A percentile compares a stretch with the other conserved stretches of the same genome.
These are phyloP conservation scores for Rauvolfia tetraphylla DNA, from an alignment of 257 asterid genomes.

Conservation along the genomic window DNA sequence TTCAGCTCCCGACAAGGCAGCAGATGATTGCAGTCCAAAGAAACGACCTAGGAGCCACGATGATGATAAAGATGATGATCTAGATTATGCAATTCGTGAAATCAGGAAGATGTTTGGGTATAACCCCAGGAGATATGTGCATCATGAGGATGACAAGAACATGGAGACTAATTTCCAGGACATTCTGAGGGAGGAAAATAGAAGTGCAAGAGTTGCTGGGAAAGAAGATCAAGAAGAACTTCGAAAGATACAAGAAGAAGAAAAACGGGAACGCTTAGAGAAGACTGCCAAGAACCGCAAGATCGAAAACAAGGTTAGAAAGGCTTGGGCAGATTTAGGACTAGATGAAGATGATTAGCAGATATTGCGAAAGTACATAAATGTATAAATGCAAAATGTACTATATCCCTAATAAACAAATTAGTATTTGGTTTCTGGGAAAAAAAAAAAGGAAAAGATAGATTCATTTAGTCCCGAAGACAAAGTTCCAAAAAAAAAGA, in stretches of 20 bases:
- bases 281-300: background rate
- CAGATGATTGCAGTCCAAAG: too few relatives aligned
- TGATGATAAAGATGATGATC: background rate
- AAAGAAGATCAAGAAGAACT: background rate
- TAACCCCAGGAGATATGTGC: background rate
- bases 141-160: background rate
- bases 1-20: too few relatives aligned
- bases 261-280: background rate
- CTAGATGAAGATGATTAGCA: too few relatives aligned
- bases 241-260: background rate
- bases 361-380: too few relatives aligned
- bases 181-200: background rate
- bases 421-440: too few relatives aligned
- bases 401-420: too few relatives aligned
- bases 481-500: too few relatives aligned
- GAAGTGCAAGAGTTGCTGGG: slow-evolving; percentile 2
- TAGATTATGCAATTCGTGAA: background rate
- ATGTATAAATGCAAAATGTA: too few relatives aligned
- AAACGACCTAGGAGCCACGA: too few relatives aligned
- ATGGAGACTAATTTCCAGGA: background rate
- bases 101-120: background rate
- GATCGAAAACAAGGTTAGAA: background rate
- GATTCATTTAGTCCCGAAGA: too few relatives aligned
- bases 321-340: too few relatives aligned
- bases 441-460: too few relatives aligned